Conservation (phyloP, 2,329 filamentous ascomycete species). For the Fusarium anthophilum region DNA sequence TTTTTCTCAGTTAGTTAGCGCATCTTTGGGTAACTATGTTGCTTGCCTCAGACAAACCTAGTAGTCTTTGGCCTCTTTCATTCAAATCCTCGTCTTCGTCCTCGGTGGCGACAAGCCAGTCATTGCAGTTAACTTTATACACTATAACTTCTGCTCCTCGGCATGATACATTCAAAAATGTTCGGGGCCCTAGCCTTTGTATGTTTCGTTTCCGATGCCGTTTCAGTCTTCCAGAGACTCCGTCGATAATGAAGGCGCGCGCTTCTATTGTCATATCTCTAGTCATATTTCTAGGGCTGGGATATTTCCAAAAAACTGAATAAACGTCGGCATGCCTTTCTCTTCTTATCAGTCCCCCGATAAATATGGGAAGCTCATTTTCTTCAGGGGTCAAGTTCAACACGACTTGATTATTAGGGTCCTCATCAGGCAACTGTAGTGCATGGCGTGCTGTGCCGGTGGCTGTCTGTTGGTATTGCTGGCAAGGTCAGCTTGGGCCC, state of each 20-base stretch:
- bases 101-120: rapidly evolving
- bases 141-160: not conserved
- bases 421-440: not conserved
- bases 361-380: rapidly evolving
- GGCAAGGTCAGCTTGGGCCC: not conserved
- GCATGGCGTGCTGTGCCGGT: not conserved
- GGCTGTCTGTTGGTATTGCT: not conserved
- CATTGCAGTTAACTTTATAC: rapidly evolving
- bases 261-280: not conserved
- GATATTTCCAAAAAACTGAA: not conserved
- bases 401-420: rapidly evolving
- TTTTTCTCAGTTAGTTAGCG: not conserved
- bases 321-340: not conserved
- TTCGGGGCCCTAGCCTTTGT: rapidly evolving
- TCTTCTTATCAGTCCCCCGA: not conserved
- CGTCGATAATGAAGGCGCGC: not conserved
- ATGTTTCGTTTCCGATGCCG: not conserved
- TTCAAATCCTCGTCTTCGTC: not conserved
- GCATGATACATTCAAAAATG: rapidly evolving
- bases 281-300: too few relatives aligned
- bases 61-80: rapidly evolving
- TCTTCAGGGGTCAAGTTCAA: rapidly evolving
- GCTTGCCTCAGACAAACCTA: not conserved
- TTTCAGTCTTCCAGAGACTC: not conserved
- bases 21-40: too few relatives aligned